phyloP scores from a whole-genome alignment of 2,329 filamentous ascomycete genomes.

The Rugonectria rugulosa region DNA sequence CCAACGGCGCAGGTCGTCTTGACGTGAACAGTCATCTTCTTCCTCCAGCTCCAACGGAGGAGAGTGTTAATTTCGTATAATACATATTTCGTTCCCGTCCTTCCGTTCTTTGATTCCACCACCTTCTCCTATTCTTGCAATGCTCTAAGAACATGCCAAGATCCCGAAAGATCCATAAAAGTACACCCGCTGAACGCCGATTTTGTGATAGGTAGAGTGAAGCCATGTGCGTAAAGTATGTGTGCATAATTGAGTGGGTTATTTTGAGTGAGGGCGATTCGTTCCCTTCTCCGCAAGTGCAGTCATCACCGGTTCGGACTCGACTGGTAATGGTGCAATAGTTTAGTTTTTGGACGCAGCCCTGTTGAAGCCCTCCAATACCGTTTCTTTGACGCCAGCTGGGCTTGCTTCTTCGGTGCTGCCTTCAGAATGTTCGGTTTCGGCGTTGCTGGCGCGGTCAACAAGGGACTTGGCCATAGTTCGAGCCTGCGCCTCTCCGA shows the following conservation, averaged over 20 bases:
- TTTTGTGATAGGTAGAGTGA: conserved; percentile 35
- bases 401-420: conserved; percentile 28
- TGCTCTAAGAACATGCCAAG: conserved; percentile 25
- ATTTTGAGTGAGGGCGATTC: conserved; percentile 13
- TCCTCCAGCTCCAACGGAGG: conserved; percentile 25
- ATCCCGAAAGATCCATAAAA: conserved; percentile 34
- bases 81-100: conserved; percentile 29
- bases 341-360: conserved; percentile 43
- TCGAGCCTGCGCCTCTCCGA: conserved; percentile 80
- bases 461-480: conserved; percentile 64
- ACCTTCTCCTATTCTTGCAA: background rate
- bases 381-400: conserved; percentile 47
- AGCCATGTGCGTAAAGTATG: conserved; percentile 20
- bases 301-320: background rate
- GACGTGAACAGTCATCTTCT: conserved; percentile 16
- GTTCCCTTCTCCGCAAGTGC: conserved; percentile 1
- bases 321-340: background rate
- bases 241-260: conserved; percentile 28
- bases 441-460: conserved; percentile 37
- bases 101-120: background rate
- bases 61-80: conserved; percentile 27
- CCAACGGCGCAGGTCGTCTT: no score
- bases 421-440: conserved; percentile 27
- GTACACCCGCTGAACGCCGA: conserved; percentile 42
- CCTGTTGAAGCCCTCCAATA: conserved; percentile 51